Base-by-base conservation (phyloP, 352 stramenopile genomes). In the Hyaloperonospora brassicae region DNA sequence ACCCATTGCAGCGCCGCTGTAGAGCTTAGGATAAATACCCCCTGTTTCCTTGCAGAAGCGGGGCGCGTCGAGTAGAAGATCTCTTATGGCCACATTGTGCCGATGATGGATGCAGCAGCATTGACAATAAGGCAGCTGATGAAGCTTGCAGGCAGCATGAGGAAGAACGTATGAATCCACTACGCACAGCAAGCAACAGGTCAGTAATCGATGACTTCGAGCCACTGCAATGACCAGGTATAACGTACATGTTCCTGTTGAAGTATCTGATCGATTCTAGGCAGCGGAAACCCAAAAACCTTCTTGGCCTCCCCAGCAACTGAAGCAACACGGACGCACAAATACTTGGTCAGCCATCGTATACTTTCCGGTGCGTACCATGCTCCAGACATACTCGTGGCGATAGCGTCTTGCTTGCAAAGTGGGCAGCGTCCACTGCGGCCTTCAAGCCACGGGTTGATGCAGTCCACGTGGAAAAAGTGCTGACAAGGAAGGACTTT, bases 401-500 rank as follows among this genome's bases (percentile, higher is more conserved):
- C 64, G 39, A 93, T 88, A 7, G 83, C 85, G 35, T 89, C 74
- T 38, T 86, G 78, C 34, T 93, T 92, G 62, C 85, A 95, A 5
- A 95, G 73, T 34, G 85, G 85, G 47, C 85, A 95, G 9, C 72
- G 57, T 27, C 80, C 76, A 61, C 81, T 92, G 44, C 78, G 78
- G 6, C 66, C 59, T 47, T 91, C 84, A 8, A 95, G 76, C 85
- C 85, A 95, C 41, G 78, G 79, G 34, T 91, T 81, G 45, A 95
- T 95, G 55, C 85, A 95, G 22, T 83, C 62, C 12, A 86, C 75
- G 48, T 95, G 85, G 50, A 87, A 95, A 50, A 87, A 87, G 49
- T 95, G 85, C 23, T 87, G 75, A 41, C 85, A 95, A 14, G 85
- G 83, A 30, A 95, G 72, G 25, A 93, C 76, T 58, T 90, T 90